phyloP scores from a whole-genome alignment of 345 rosid genomes.

The Balakata baccata region DNA sequence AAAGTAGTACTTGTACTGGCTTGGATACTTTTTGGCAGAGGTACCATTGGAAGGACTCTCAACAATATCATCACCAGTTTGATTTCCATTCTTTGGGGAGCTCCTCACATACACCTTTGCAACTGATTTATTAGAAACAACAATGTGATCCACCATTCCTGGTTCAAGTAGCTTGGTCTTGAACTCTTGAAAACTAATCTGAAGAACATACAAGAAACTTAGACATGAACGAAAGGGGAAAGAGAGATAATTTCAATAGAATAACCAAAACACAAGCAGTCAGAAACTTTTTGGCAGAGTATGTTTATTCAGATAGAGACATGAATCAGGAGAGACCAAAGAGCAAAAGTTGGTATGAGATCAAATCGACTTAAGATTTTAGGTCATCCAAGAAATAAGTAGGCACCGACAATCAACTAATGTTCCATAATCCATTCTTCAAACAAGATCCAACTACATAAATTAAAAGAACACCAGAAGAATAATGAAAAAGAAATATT shows the following conservation, averaged over 20 bases:
- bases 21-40: conserved; percentile 42
- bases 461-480: not conserved
- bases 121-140: conserved; percentile 81
- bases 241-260: not conserved
- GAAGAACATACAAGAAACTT: conserved; percentile 22
- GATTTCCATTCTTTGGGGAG: conserved; percentile 38
- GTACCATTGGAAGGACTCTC: conserved; percentile 38
- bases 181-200: conserved; percentile 98
- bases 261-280: not conserved
- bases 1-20: conserved; percentile 72
- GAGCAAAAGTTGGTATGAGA: not conserved
- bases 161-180: conserved; percentile 92
- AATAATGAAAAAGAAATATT: not conserved
- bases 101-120: conserved; percentile 82
- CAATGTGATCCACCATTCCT: conserved; percentile 87
- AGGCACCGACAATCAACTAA: not conserved
- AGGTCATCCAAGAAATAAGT: not conserved
- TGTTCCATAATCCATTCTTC: not conserved
- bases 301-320: not conserved
- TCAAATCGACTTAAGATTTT: not conserved
- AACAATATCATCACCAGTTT: conserved; percentile 34
- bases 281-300: not conserved
- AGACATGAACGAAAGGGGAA: not conserved
- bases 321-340: not conserved
- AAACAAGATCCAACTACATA: not conserved